phyloP scores from a whole-genome alignment of 2,329 filamentous ascomycete genomes.

The Apiospora koreana region DNA sequence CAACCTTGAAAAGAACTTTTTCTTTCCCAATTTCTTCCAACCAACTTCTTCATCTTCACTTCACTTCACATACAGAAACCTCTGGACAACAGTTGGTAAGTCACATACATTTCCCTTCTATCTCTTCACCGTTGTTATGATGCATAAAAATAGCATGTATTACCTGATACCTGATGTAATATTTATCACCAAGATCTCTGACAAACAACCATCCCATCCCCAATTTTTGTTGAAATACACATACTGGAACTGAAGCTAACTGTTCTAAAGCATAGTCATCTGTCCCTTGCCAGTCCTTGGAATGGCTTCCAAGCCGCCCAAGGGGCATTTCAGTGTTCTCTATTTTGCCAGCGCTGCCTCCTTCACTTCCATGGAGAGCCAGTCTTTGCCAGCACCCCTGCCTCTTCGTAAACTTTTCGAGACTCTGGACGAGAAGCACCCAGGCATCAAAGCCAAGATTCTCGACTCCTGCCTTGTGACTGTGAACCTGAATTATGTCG shows the following conservation, averaged over 20 bases:
- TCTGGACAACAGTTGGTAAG: constrained; percentile 20
- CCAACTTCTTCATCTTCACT: background rate
- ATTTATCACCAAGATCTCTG: constrained; percentile 75
- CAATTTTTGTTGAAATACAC: background rate
- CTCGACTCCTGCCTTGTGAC: constrained; percentile 75
- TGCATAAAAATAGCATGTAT: constrained; percentile 58
- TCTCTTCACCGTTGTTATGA: constrained; percentile 41
- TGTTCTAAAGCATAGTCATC: constrained; percentile 8
- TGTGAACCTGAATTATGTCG: constrained; percentile 79
- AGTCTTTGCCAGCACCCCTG: constrained; percentile 67
- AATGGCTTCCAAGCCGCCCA: constrained; percentile 45
- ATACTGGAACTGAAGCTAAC: constrained; percentile 6
- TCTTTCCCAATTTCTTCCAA: constrained; percentile 14
- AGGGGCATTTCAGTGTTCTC: constrained; percentile 74
- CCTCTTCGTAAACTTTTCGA: constrained; percentile 63
- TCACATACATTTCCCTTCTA: constrained; percentile 10
- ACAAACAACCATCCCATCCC: constrained; percentile 36
- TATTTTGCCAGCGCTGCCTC: constrained; percentile 79
- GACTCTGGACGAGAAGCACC: constrained; percentile 68
- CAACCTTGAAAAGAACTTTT: constrained; percentile 7
- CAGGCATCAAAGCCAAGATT: constrained; percentile 68
- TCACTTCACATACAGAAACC: background rate
- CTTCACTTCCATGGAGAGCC: constrained; percentile 68
- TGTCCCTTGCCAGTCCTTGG: background rate
- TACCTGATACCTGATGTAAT: constrained; percentile 59